Base-by-base conservation (phyloP, 345 rosid genomes). In the Mallotus nudiflorus region DNA sequence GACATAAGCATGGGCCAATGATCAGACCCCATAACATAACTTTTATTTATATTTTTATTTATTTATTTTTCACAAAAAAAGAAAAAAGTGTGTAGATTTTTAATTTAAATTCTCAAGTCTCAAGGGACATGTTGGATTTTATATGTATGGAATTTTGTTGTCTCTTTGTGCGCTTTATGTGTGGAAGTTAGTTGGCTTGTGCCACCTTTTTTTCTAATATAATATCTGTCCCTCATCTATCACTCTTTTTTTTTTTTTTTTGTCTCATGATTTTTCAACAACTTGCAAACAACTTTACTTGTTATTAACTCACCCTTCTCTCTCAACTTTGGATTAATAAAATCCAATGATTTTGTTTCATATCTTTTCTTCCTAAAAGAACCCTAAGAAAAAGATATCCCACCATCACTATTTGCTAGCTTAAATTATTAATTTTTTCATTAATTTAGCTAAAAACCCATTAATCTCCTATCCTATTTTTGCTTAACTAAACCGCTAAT, bases 281-380 rank as follows among this genome's bases (percentile, higher is more conserved):
- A 68, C 69, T 82, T 69, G 82, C 82, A 55, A 20, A 19, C 64
- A 39, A 54, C 82, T 76, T 78, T 75, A 31, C 69, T 59, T 73
- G 71, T 9, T 6, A 57, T 45, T 13, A 56, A 37, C 50, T 58
- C 70, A 20, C 35, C 31, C 9, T 11, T 14, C 64, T 39, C 28
- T 6, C 3, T 29, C 29, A 35, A 42, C 33, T 16, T 58, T 18
- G 3, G 9, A 40, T 40, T 51, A 50, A 40, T 3, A 62, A 50
- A 61, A 42, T 44, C 18, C 24, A 24, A 29, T 29, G 20, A 62
- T 27, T 50, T 39, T 55, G 24, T 12, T 20, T 40, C 27, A 2
- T 40, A 20, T 37, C 16, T 35, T 66, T 49, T 31, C 0, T 1
- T 8, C n/a, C 22, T 9, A 52, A 37, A 51, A 52, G 2, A 25